These are phyloP conservation scores for Neonectria punicea DNA, from an alignment of 2,329 filamentous ascomycete genomes.

Conservation along the genomic window DNA sequence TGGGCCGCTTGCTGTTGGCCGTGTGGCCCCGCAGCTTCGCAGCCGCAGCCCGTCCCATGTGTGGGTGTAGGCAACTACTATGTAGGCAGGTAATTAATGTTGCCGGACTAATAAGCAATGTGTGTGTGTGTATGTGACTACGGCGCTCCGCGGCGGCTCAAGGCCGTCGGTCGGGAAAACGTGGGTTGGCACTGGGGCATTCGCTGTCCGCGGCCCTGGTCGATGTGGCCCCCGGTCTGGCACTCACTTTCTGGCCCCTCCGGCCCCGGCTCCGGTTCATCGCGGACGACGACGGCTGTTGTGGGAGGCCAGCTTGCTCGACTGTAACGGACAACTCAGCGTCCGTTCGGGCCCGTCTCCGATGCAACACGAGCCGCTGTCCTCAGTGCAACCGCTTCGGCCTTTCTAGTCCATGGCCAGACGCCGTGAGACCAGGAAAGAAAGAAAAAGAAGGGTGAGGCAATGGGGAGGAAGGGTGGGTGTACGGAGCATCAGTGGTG, in stretches of 20 bases:
- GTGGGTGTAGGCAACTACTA: conserved; percentile 1
- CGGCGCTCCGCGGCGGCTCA: conserved; percentile 23
- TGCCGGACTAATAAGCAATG: background rate
- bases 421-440: conserved; percentile 6
- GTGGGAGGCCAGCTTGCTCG: conserved; percentile 17
- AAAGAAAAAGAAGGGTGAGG: conserved; percentile 7
- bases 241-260: conserved; percentile 30
- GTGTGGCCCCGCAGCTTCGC: conserved; percentile 17
- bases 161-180: conserved; percentile 33
- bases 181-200: conserved; percentile 31
- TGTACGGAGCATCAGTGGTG: background rate
- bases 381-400: background rate
- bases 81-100: conserved; percentile 10
- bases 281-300: conserved; percentile 6
- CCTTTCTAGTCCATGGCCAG: background rate
- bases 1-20: conserved; percentile 15
- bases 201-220: conserved; percentile 33
- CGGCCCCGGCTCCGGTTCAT: conserved; percentile 28
- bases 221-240: conserved; percentile 33
- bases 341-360: conserved; percentile 27
- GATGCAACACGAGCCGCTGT: conserved; percentile 17
- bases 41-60: conserved; percentile 13
- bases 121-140: conserved; percentile 8
- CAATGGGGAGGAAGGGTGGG: background rate
- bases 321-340: conserved; percentile 34